Evolutionary conservation across 1,139 yeast species (phyloP).

Genomic region (Arxiozyma slooffiae): DNA sequence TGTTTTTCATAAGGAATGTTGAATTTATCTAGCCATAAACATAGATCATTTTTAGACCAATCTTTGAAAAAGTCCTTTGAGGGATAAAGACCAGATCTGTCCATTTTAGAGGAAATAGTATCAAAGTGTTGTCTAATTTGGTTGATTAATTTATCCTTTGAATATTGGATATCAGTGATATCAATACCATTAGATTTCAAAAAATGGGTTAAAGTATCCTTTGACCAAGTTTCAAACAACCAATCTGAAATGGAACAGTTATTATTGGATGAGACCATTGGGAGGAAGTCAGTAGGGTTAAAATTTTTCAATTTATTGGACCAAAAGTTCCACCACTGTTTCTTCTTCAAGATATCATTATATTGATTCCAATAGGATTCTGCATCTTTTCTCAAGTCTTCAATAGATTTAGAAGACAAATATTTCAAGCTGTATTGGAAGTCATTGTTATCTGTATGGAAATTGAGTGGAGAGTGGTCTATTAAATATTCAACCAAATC

Average conservation of each 20-base stretch:
- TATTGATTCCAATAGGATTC: slow-evolving; percentile 31
- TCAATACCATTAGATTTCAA: slow-evolving; percentile 32
- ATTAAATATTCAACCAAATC: slow-evolving; percentile 31
- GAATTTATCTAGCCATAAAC: slow-evolving; percentile 40
- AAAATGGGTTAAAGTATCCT: slow-evolving; percentile 31
- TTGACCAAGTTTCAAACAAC: slow-evolving; percentile 46
- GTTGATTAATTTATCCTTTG: slow-evolving; percentile 33
- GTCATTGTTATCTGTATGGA: background rate
- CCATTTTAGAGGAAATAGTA: slow-evolving; percentile 31
- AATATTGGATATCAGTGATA: slow-evolving; percentile 10
- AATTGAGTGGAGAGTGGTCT: slow-evolving; percentile 27
- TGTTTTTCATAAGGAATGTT: slow-evolving; percentile 35
- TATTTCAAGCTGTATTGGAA: slow-evolving; percentile 21
- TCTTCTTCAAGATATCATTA: slow-evolving; percentile 13
- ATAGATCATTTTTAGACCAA: slow-evolving; percentile 39
- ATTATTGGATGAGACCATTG: background rate
- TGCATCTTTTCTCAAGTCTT: slow-evolving; percentile 33
- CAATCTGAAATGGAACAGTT: slow-evolving; percentile 25
- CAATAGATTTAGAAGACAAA: slow-evolving; percentile 17
- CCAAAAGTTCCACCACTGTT: slow-evolving; percentile 28
- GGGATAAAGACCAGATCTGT: slow-evolving; percentile 41
- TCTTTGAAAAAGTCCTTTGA: slow-evolving; percentile 41
- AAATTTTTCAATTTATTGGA: slow-evolving; percentile 3
- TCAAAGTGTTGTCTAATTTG: slow-evolving; percentile 35
- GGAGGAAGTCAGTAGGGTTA: slow-evolving; percentile 4